A percentile compares a stretch with the other conserved stretches of the same genome.
These are phyloP conservation scores for Rugonectria rugulosa DNA, from an alignment of 2,329 filamentous ascomycete genomes.

Conservation along the genomic window DNA sequence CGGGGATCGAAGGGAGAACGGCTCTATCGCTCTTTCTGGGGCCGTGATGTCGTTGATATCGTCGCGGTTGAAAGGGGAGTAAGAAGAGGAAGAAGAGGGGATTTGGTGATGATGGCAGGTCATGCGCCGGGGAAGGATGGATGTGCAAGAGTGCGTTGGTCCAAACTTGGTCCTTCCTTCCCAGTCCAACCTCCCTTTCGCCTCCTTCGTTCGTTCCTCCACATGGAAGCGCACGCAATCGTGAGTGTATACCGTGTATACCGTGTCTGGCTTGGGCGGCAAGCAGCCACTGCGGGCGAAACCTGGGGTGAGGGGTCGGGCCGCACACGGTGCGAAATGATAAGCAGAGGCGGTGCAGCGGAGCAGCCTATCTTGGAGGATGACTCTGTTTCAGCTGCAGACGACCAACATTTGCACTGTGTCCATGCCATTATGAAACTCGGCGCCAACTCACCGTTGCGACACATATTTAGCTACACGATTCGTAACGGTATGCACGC, in stretches of 20 bases:
- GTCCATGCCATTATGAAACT: not conserved
- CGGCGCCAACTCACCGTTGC: not conserved
- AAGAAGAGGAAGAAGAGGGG: not conserved
- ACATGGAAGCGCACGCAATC: constrained; percentile 1
- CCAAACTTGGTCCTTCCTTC: not conserved
- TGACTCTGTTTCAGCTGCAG: not conserved
- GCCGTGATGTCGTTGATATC: not conserved
- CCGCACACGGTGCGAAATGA: constrained; percentile 9
- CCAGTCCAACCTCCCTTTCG: not conserved
- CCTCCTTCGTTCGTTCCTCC: constrained; percentile 4
- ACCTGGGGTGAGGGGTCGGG: not conserved
- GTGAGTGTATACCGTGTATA: constrained; percentile 20
- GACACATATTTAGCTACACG: not conserved
- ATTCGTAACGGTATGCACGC: too few relatives aligned
- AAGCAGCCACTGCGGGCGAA: not conserved
- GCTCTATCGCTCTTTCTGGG: not conserved
- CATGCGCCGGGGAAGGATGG: constrained; percentile 15
- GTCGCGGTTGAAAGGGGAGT: not conserved
- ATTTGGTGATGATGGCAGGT: constrained; percentile 2
- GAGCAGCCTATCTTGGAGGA: not conserved
- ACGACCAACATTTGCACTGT: not conserved
- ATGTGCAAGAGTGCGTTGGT: not conserved
- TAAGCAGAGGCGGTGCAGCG: not conserved
- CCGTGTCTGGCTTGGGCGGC: constrained; percentile 5
- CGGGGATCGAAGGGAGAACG: not conserved